Evolutionary conservation across 2,329 filamentous ascomycete genomes (phyloP), one percentile per base, ranked within the genome.

Genomic region (Phyllosticta paracitricarpa): DNA sequence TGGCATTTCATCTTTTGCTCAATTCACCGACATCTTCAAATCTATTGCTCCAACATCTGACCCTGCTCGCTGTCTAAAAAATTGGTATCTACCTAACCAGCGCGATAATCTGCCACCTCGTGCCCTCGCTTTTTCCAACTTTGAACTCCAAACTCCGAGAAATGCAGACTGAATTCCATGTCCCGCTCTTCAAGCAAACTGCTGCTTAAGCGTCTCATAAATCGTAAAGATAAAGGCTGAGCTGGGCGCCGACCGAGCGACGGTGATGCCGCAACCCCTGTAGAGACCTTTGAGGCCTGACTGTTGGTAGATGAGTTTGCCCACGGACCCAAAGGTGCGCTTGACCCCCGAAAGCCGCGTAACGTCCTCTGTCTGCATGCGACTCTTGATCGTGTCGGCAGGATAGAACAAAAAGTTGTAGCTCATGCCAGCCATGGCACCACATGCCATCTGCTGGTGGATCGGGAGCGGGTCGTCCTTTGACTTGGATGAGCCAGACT

Each of bases 371-470:
- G 94, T 99, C 77, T 99, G 94, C 87, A 99, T 96, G 56, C 93
- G 86, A 19, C 89, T 95, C 77, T 99, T 99, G 78, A 99, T 88
- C 0, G 94, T 99, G 73, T 99, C 94, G 57, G 94, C 94, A 0
- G 94, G 94, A 73, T 94, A 99, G 79, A 97, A 97, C 24, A 96
- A 78, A 72, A 97, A 97, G 73, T 99, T 99, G 77, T 99, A 99
- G 40, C 86, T 87, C 78, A 97, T 89, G 59, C 94, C 94, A 3
- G 93, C 94, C 7, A 86, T 84, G 2, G 93, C 93, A 52, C 93
- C 93, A 1, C 92, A 89, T 22, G 90, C 72, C 70, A 95, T 90
- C 73, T 96, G 91, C 75, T 97, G 91, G 81, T 89, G 89, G 4
- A 97, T 74, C 4, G 90, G 88, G 9, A 97, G 77, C 0, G 85